Percentiles rank a stretch among this genome's conserved stretches.
These are phyloP conservation scores for Annulohypoxylon stygium DNA, from an alignment of 495 filamentous ascomycete genomes.

Conservation along the genomic window DNA sequence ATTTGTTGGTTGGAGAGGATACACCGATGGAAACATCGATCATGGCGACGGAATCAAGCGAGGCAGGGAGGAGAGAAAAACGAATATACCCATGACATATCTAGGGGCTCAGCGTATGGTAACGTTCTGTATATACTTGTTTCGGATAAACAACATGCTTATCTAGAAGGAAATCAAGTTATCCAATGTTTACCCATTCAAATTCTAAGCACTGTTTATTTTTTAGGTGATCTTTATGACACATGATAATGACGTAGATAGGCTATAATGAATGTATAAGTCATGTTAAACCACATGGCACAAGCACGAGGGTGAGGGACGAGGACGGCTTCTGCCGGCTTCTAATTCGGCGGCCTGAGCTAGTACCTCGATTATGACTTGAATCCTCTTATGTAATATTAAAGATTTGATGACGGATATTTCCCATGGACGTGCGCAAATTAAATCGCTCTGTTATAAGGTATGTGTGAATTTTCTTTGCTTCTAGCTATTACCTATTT, in stretches of 20 bases:
- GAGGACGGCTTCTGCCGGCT: conserved; percentile 35
- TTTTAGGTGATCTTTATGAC: conserved; percentile 16
- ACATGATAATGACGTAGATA: conserved; percentile 45
- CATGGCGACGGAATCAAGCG: conserved; percentile 1
- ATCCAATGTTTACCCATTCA: not conserved
- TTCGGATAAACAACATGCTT: conserved; percentile 25
- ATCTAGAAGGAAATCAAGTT: conserved; percentile 8
- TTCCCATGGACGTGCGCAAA: not conserved
- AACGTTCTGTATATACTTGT: conserved; percentile 38
- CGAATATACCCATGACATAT: conserved; percentile 34
- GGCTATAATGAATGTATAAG: not conserved
- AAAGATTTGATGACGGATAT: not conserved
- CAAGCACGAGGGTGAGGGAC: not conserved
- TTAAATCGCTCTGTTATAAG: not conserved
- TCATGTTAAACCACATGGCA: conserved; percentile 6
- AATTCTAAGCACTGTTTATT: not conserved
- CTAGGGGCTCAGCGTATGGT: conserved; percentile 6
- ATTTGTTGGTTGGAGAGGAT: conserved; percentile 21
- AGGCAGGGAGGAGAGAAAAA: conserved; percentile 14
- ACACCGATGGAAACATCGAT: conserved; percentile 8
- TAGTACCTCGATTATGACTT: conserved; percentile 1
- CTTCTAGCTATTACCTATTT: not conserved
- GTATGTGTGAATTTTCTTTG: no score
- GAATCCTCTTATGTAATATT: not conserved
- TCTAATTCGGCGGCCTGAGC: conserved; percentile 14